phyloP scores from a whole-genome alignment of 441 rosid genomes.

The Populus tomentosa region DNA sequence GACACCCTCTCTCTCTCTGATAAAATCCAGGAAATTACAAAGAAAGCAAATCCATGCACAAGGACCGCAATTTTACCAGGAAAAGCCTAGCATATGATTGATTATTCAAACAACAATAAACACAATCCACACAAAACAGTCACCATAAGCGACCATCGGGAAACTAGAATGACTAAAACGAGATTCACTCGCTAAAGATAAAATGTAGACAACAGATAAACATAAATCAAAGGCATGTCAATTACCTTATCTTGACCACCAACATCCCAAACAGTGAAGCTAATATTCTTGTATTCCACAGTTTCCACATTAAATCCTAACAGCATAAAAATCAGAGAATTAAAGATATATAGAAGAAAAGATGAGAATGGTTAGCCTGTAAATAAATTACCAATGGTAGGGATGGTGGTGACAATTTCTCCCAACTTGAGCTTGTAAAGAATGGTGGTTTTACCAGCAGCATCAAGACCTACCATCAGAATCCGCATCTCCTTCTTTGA shows the following conservation, averaged over 20 bases:
- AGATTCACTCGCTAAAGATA: neutral
- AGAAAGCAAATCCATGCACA: neutral
- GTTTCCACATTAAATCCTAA: neutral
- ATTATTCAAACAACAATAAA: no score
- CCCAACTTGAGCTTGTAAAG: slow-evolving; percentile 75
- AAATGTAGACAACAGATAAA: no score
- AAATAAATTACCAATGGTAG: slow-evolving; percentile 50
- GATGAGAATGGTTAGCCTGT: neutral
- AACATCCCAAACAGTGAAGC: neutral
- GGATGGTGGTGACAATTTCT: slow-evolving; percentile 70
- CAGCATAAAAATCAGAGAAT: neutral
- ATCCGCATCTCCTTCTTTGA: slow-evolving; percentile 44
- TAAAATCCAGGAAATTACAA: neutral
- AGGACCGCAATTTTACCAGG: neutral
- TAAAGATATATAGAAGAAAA: neutral
- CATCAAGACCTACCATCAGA: slow-evolving; percentile 84
- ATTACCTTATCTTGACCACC: neutral
- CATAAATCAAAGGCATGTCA: neutral
- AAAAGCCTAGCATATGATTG: neutral
- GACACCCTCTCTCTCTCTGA: neutral
- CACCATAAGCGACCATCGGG: neutral
- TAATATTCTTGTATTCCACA: neutral
- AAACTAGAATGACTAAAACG: neutral
- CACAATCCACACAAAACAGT: neutral
- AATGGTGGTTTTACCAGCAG: slow-evolving; percentile 81